Base-by-base conservation (phyloP, 2,329 filamentous ascomycete genomes). In the Corniculantispora saksenae region DNA sequence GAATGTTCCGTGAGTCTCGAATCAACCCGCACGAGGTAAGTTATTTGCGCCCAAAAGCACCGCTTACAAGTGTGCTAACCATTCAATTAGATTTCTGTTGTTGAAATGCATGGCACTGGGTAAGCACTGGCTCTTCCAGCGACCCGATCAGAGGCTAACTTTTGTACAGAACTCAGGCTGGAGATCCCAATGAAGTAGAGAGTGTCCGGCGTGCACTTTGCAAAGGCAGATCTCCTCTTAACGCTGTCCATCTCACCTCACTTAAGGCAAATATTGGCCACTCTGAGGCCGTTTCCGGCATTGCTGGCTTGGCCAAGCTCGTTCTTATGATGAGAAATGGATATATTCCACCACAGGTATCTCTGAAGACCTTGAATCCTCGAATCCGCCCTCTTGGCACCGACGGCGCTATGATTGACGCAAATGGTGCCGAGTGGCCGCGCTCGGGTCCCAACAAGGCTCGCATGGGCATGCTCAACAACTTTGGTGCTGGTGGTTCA, bases 151-250 rank as follows among this genome's bases (percentile, higher is more conserved):
- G 12, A 45, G 78, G 79, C 69, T 72, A 73, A 13, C 80, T 83
- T n/a, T 65, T 80, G 80, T 6, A 82, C 81, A 0, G 80, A 80
- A 83, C 81, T 3, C 72, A 75, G 53, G 77, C 77, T 3, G 82
- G 81, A 1, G 81, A 83, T 66, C 77, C 79, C 0, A 73, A 76
- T 23, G 81, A 83, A 67, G 78, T 89, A 81, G 81, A 82, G 2
- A 87, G 84, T 0, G 86, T 91, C 57, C 80, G 82, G 17, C 48
- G 48, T 5, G 48, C 48, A 29, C 72, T 89, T 87, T 12, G 90
- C 88, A 8, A 92, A 95, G 76, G 93, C 94, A 89, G 80, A 83
- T 64, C 76, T 81, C 27, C 83, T 85, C 0, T 80, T 80, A 71
- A 77, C 32, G 73, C 77, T 0, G 71, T 84, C 7, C 72, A 79